Evolutionary conservation across 495 filamentous ascomycete species (phyloP).

Genomic region (Niebla homalea): DNA sequence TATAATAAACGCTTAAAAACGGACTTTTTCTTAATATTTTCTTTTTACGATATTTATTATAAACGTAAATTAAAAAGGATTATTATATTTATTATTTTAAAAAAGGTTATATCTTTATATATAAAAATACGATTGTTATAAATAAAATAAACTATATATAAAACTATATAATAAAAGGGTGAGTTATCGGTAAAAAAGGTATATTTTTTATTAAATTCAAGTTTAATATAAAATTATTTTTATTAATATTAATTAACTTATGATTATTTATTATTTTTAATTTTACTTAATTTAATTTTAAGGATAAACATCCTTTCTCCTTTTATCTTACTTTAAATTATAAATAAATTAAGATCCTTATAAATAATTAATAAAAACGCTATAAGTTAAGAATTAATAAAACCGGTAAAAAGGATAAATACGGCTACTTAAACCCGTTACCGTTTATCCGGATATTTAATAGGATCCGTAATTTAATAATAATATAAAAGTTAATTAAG

Average conservation of each 20-base stretch:
- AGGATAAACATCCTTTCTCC: too few relatives aligned
- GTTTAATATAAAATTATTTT: not conserved
- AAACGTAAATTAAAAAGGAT: not conserved
- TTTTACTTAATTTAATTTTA: too few relatives aligned
- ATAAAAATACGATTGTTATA: not conserved
- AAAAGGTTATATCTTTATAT: not conserved
- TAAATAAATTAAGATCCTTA: not conserved
- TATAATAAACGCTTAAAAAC: too few relatives aligned
- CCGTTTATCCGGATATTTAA: too few relatives aligned
- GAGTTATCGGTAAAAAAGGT: not conserved
- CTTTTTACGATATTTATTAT: not conserved
- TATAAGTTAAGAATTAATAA: too few relatives aligned
- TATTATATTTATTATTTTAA: not conserved
- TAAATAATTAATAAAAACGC: not conserved
- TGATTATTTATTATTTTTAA: too few relatives aligned
- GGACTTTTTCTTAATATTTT: not conserved
- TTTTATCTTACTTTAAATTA: not conserved
- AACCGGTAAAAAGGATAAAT: too few relatives aligned
- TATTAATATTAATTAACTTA: not conserved
- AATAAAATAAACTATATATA: not conserved
- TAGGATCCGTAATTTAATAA: too few relatives aligned
- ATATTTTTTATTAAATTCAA: too few relatives aligned
- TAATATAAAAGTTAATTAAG: too few relatives aligned
- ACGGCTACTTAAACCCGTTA: too few relatives aligned
- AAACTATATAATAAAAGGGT: not conserved